A percentile compares a stretch with the other conserved stretches of the same genome.
Conservation (phyloP, 768 basidiomycete genomes). For the Russula lepida region DNA sequence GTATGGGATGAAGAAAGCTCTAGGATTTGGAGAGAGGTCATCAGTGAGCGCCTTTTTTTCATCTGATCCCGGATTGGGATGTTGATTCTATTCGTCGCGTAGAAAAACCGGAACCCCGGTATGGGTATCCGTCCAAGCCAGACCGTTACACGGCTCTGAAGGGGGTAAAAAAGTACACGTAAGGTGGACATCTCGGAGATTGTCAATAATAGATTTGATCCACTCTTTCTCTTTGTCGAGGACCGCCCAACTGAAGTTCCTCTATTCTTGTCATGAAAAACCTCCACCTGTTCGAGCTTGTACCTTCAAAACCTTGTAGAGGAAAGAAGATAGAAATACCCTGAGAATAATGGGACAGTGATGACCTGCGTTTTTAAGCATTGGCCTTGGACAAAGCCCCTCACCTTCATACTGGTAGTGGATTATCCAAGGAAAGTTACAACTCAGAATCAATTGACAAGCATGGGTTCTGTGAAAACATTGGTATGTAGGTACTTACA, state of each 20-base stretch:
- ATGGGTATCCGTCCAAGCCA: slow-evolving; percentile 42
- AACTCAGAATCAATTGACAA: too few relatives aligned
- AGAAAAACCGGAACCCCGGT: slow-evolving; percentile 48
- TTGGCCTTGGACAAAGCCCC: too few relatives aligned
- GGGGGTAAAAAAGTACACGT: slow-evolving; percentile 18
- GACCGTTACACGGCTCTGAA: slow-evolving; percentile 52
- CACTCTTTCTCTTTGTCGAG: background rate
- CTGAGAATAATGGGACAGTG: background rate
- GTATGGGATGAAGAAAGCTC: slow-evolving; percentile 62
- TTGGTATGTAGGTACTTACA: too few relatives aligned
- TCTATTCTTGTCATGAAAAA: background rate
- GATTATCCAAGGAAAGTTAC: too few relatives aligned
- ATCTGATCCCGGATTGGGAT: background rate
- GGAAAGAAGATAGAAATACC: background rate
- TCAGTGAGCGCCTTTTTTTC: slow-evolving; percentile 48
- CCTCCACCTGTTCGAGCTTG: background rate
- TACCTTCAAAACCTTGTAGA: background rate
- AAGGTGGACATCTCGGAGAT: background rate
- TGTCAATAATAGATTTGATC: background rate
- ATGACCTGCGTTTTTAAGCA: background rate
- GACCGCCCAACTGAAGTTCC: background rate
- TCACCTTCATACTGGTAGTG: too few relatives aligned
- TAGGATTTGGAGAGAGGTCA: slow-evolving; percentile 54
- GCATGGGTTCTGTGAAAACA: too few relatives aligned
- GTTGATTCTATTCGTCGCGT: slow-evolving; percentile 14